Evolutionary conservation across 2,329 filamentous ascomycete genomes (phyloP).

Genomic region (Aspergillus pseudoglaucus): DNA sequence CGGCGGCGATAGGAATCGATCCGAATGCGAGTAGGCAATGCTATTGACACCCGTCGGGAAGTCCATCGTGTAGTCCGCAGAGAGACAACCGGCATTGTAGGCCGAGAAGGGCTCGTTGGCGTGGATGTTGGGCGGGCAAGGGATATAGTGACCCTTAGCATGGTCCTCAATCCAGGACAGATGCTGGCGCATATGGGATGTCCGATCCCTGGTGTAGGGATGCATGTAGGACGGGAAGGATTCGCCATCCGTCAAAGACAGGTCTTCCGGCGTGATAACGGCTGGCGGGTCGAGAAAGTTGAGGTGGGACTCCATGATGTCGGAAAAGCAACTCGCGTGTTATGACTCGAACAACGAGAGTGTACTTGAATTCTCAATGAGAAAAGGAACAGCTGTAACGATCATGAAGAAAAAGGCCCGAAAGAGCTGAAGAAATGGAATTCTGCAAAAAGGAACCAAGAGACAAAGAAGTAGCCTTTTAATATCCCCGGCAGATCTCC

Average conservation of each 20-base stretch:
- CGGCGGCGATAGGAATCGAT: slow-evolving; percentile 6
- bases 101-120: background rate
- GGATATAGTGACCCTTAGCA: background rate
- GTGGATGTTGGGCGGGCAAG: background rate
- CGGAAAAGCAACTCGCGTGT: too few species aligned
- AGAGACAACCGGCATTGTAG: background rate
- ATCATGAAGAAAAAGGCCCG: too few species aligned
- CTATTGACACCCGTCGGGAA: background rate
- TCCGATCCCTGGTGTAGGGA: background rate
- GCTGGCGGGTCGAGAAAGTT: background rate
- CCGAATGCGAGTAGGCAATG: background rate
- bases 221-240: slow-evolving; percentile 4
- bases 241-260: slow-evolving; percentile 4
- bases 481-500: too few species aligned
- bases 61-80: background rate
- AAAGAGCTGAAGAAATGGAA: too few species aligned
- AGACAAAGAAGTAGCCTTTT: too few species aligned
- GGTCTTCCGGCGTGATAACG: background rate
- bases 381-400: too few species aligned
- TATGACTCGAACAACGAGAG: too few species aligned
- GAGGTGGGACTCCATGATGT: background rate
- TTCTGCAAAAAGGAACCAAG: too few species aligned
- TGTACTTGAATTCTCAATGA: too few species aligned
- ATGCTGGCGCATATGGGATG: background rate
- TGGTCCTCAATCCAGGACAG: slow-evolving; percentile 1